Evolutionary conservation across 352 stramenopile species (phyloP).

Genomic region (Pythium oligandrum): DNA sequence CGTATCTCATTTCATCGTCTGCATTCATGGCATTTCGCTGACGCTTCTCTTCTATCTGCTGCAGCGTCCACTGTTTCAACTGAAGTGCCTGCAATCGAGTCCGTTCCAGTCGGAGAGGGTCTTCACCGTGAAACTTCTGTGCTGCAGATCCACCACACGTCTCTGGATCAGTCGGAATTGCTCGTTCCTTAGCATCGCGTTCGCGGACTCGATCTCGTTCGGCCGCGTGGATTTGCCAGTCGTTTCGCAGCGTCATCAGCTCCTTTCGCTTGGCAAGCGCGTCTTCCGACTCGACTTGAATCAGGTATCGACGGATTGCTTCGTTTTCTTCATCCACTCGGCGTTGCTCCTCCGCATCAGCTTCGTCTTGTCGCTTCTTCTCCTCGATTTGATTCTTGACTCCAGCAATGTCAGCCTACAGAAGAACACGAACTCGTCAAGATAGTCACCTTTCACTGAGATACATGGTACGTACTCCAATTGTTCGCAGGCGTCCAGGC

Average conservation of each 20-base stretch:
- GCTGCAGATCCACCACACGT: slow-evolving; percentile 43
- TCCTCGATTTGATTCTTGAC: slow-evolving; percentile 75
- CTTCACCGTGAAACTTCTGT: slow-evolving; percentile 72
- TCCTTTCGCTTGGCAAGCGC: slow-evolving; percentile 55
- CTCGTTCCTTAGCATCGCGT: slow-evolving; percentile 25
- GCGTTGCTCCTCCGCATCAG: slow-evolving; percentile 35
- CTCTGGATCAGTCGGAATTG: slow-evolving; percentile 47
- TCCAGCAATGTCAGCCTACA: slow-evolving; percentile 63
- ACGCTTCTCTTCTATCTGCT: slow-evolving; percentile 48
- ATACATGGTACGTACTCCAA: slow-evolving; percentile 35
- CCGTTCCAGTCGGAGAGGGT: slow-evolving; percentile 46
- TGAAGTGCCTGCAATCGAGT: slow-evolving; percentile 62
- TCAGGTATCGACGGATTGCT: slow-evolving; percentile 64
- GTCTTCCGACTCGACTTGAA: slow-evolving; percentile 75
- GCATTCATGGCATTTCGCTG: slow-evolving; percentile 34
- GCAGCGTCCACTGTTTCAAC: slow-evolving; percentile 58
- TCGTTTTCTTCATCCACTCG: slow-evolving; percentile 49
- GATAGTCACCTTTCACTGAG: not conserved
- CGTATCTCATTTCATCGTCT: slow-evolving; percentile 34
- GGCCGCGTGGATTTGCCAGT: slow-evolving; percentile 48
- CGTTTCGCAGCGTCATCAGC: slow-evolving; percentile 55
- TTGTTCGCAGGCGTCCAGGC: slow-evolving; percentile 55
- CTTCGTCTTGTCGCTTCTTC: slow-evolving; percentile 43
- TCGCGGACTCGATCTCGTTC: slow-evolving; percentile 24
- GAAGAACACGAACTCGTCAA: not conserved